Conservation (phyloP, 805 yeast genomes). For the Candida andamanensis region DNA sequence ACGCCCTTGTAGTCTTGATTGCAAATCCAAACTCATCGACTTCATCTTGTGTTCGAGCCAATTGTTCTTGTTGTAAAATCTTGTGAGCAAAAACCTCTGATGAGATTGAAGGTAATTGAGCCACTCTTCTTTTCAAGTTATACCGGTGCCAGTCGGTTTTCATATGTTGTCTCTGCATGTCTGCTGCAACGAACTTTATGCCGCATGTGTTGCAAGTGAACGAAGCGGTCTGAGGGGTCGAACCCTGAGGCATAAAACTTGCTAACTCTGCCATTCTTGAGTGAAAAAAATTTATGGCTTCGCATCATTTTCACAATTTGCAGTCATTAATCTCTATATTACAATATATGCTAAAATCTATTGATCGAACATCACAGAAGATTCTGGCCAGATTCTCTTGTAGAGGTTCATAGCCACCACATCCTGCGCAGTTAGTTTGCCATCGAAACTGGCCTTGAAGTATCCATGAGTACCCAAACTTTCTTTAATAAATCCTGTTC, state of each 20-base stretch:
- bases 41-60: conserved; percentile 15
- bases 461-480: conserved; percentile 97
- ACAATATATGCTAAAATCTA: background rate
- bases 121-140: conserved; percentile 40
- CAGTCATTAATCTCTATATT: background rate
- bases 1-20: conserved; percentile 12
- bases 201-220: conserved; percentile 40
- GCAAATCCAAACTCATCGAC: conserved; percentile 56
- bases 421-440: conserved; percentile 86
- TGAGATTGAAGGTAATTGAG: conserved; percentile 63
- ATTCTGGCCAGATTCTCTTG: conserved; percentile 88
- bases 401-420: conserved; percentile 89
- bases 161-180: conserved; percentile 39
- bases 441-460: conserved; percentile 93
- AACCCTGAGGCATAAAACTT: conserved; percentile 17
- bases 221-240: conserved; percentile 19
- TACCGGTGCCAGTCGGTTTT: conserved; percentile 44
- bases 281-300: background rate
- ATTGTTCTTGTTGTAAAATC: conserved; percentile 35
- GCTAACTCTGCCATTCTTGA: background rate
- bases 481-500: conserved; percentile 92
- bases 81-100: conserved; percentile 69
- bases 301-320: background rate
- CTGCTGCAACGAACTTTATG: conserved; percentile 33
- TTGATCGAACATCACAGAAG: conserved; percentile 15